phyloP scores from a whole-genome alignment of 2,329 filamentous ascomycete genomes.

The Alternaria atra region DNA sequence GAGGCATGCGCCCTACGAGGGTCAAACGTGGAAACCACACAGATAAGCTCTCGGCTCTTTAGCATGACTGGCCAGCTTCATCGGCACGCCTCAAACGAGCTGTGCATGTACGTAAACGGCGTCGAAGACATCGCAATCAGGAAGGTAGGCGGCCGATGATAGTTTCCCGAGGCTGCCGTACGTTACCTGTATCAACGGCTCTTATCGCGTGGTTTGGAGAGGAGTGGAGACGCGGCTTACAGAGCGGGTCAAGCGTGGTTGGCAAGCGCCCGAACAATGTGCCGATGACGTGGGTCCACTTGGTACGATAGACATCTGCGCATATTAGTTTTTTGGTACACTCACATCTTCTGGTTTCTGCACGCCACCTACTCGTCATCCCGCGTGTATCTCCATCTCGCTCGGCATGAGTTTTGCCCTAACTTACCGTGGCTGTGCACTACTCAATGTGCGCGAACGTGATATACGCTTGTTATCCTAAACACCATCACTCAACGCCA shows the following conservation, averaged over 20 bases:
- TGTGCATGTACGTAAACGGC: constrained; percentile 7
- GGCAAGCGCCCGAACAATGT: background rate
- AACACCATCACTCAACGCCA: background rate
- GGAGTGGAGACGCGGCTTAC: constrained; percentile 6
- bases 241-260: constrained; percentile 5
- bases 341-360: background rate
- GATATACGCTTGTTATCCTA: background rate
- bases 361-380: background rate
- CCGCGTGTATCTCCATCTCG: background rate
- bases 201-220: constrained; percentile 12
- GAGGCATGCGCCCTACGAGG: background rate
- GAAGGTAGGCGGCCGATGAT: background rate
- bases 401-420: background rate
- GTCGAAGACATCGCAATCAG: background rate
- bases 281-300: constrained; percentile 1
- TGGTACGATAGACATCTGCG: background rate
- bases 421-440: background rate
- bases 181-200: background rate
- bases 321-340: background rate
- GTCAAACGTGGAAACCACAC: background rate
- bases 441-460: background rate
- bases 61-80: constrained; percentile 1
- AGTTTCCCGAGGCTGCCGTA: background rate
- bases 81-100: background rate
- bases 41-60: constrained; percentile 10